These are phyloP conservation scores for Amniculicola lignicola DNA, from an alignment of 495 filamentous ascomycete genomes.

Conservation along the genomic window DNA sequence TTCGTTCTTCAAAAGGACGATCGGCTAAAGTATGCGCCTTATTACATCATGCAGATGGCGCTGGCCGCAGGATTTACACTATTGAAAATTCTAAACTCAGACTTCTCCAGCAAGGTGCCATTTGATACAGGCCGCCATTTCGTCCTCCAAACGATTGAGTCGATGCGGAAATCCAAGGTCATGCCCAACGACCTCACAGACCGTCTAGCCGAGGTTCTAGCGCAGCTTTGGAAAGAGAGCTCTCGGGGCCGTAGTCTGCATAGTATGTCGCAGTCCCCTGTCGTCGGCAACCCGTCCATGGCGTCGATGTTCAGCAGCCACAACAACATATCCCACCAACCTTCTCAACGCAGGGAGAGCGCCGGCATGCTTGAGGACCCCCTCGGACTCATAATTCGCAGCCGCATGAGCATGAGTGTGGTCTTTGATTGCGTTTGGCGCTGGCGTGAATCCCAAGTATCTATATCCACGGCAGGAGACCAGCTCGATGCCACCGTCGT, in stretches of 20 bases:
- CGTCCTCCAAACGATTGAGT: constrained; percentile 72
- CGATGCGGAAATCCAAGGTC: constrained; percentile 74
- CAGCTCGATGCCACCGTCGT: constrained; percentile 73
- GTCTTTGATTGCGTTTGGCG: constrained; percentile 92
- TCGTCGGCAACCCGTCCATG: constrained; percentile 15
- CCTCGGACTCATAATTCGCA: constrained; percentile 79
- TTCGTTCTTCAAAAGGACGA: constrained; percentile 56
- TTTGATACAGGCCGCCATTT: constrained; percentile 68
- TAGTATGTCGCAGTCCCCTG: constrained; percentile 34
- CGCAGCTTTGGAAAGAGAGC: constrained; percentile 81
- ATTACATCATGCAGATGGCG: constrained; percentile 90
- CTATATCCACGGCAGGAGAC: constrained; percentile 64
- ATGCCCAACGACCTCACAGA: constrained; percentile 80
- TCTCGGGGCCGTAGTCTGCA: constrained; percentile 37
- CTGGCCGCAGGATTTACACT: constrained; percentile 82
- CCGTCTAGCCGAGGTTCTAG: constrained; percentile 82
- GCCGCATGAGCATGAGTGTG: constrained; percentile 88
- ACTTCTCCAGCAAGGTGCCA: constrained; percentile 72
- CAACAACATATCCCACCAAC: constrained; percentile 7
- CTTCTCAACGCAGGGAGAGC: constrained; percentile 15
- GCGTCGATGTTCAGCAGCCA: constrained; percentile 26
- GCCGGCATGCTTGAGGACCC: constrained; percentile 60
- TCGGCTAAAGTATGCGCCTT: constrained; percentile 66
- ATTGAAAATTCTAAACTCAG: constrained; percentile 79
- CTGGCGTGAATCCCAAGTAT: constrained; percentile 82